Percentiles rank a stretch among this genome's conserved stretches.
Conservation (phyloP, 257 asterid genomes). For the Dorcoceras hygrometricum region DNA sequence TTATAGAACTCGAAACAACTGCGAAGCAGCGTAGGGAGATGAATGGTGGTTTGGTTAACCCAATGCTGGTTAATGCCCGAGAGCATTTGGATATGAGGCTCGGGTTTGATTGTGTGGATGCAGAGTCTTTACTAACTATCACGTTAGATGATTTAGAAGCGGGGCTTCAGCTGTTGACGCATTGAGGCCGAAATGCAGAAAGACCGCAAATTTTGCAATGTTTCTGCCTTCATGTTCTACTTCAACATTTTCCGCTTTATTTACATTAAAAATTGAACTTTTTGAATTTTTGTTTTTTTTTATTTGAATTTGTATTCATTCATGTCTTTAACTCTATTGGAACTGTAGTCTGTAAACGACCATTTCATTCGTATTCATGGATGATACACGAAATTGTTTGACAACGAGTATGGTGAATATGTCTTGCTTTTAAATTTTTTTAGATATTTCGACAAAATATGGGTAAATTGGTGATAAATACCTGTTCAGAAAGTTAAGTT, state of each 20-base stretch:
- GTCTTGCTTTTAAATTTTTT: too few relatives aligned
- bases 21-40: constrained; percentile 79
- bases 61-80: constrained; percentile 74
- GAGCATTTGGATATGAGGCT: constrained; percentile 80
- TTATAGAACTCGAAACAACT: constrained; percentile 51
- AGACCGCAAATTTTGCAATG: neutral
- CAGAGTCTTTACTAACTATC: constrained; percentile 62
- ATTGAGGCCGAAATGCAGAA: constrained; percentile 29
- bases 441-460: too few relatives aligned
- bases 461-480: too few relatives aligned
- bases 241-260: too few relatives aligned
- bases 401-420: neutral
- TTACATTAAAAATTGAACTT: too few relatives aligned
- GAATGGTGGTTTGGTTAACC: constrained; percentile 88
- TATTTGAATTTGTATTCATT: too few relatives aligned
- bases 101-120: constrained; percentile 60
- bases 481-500: too few relatives aligned
- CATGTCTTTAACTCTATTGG: too few relatives aligned
- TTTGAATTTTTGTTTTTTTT: too few relatives aligned
- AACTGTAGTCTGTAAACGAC: too few relatives aligned
- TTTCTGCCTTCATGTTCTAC: too few relatives aligned
- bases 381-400: neutral
- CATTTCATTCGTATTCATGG: neutral
- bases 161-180: constrained; percentile 55
- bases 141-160: constrained; percentile 68